Conservation (phyloP, 2,329 filamentous ascomycete genomes). For the Colletotrichum somersetense region DNA sequence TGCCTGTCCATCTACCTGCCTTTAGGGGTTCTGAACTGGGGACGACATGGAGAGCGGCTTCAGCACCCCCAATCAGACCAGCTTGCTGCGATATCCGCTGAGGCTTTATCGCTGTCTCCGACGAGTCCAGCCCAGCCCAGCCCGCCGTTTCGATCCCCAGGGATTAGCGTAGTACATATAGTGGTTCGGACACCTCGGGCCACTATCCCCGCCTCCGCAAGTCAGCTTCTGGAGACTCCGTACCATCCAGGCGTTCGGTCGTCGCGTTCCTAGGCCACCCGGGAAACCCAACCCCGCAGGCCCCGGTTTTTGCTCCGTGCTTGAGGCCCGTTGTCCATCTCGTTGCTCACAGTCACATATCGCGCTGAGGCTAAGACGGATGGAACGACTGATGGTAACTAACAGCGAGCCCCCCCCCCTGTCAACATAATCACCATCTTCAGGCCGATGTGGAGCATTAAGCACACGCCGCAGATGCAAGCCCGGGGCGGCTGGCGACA, state of each 20-base stretch:
- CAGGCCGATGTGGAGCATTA: constrained; percentile 27
- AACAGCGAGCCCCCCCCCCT: not conserved
- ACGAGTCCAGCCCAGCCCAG: constrained; percentile 1
- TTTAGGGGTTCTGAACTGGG: not conserved
- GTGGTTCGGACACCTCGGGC: not conserved
- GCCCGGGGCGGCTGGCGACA: not conserved
- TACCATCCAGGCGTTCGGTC: not conserved
- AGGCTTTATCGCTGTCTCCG: not conserved
- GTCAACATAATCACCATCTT: not conserved
- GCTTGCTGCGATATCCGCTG: no score
- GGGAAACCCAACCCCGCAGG: constrained; percentile 10
- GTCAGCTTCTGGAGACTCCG: not conserved
- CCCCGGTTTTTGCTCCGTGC: constrained; percentile 4
- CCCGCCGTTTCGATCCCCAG: constrained; percentile 14
- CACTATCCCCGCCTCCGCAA: constrained; percentile 7
- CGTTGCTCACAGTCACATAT: constrained; percentile 4
- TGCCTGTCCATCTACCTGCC: not conserved
- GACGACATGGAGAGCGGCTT: not conserved
- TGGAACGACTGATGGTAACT: not conserved
- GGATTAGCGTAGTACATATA: not conserved
- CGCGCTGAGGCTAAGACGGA: not conserved
- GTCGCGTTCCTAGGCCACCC: not conserved
- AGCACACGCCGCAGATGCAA: not conserved
- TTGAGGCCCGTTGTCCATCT: not conserved
- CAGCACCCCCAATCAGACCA: not conserved